These are phyloP conservation scores for Vaccinium corymbosum DNA, from an alignment of 148 eudicot genomes.

Conservation along the genomic window DNA sequence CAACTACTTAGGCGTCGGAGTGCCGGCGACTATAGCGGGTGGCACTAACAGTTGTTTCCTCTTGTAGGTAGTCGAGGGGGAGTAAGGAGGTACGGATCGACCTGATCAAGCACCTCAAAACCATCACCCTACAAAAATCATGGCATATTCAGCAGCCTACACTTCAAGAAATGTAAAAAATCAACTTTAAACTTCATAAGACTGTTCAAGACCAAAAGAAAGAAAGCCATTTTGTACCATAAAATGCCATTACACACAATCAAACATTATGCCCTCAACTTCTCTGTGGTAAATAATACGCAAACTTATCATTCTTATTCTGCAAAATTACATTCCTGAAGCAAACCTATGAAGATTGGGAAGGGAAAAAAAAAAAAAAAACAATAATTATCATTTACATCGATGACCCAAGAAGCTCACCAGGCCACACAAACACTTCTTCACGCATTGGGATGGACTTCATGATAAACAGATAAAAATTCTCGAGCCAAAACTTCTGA, in stretches of 20 bases:
- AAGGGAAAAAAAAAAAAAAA: not conserved
- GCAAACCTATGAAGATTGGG: not conserved
- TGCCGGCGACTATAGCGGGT: not conserved
- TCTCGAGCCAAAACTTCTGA: not conserved
- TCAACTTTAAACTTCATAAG: not conserved
- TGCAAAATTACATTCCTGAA: not conserved
- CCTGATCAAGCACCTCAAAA: not conserved
- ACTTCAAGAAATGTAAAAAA: not conserved
- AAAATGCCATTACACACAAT: not conserved
- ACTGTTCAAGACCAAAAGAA: not conserved
- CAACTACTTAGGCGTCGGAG: not conserved
- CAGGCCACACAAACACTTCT: not conserved
- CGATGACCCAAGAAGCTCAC: conserved; percentile 3
- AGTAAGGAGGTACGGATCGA: not conserved
- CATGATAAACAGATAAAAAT: not conserved
- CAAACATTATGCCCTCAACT: not conserved
- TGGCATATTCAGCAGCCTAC: not conserved
- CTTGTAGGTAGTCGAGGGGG: not conserved
- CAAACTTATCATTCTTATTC: not conserved
- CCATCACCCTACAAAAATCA: not conserved
- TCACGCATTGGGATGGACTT: not conserved
- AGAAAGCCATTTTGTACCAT: not conserved
- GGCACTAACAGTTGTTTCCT: not conserved
- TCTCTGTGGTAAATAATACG: not conserved
- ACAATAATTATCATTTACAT: not conserved